A percentile compares a stretch with the other conserved stretches of the same genome.
These are phyloP conservation scores for Lodderomyces oxycetoniae DNA, from an alignment of 1,139 yeast genomes.

Conservation along the genomic window DNA sequence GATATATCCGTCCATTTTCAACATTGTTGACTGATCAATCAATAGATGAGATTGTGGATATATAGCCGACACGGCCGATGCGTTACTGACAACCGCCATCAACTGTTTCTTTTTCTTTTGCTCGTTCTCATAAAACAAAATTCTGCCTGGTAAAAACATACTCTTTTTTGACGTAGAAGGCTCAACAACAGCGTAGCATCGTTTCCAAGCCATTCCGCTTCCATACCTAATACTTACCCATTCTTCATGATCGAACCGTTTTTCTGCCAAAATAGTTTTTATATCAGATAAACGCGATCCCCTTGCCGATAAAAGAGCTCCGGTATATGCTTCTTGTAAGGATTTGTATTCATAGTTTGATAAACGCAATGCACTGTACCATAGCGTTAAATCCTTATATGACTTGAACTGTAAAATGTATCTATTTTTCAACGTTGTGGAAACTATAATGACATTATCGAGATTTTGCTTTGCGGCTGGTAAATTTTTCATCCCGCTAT, in stretches of 20 bases:
- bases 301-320: conserved; percentile 82
- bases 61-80: conserved; percentile 80
- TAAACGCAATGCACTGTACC: conserved; percentile 82
- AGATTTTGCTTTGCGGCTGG: conserved; percentile 62
- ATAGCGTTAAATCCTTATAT: conserved; percentile 47
- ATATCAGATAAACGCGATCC: conserved; percentile 86
- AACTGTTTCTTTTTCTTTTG: conserved; percentile 67
- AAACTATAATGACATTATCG: conserved; percentile 75
- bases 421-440: conserved; percentile 87
- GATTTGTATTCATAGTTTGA: conserved; percentile 74
- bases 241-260: conserved; percentile 83
- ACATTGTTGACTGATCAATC: conserved; percentile 81
- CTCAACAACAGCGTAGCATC: conserved; percentile 89
- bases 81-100: conserved; percentile 73
- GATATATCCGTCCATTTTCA: conserved; percentile 81
- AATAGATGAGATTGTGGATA: conserved; percentile 81
- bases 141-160: conserved; percentile 50
- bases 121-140: conserved; percentile 63
- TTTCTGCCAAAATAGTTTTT: conserved; percentile 75
- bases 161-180: conserved; percentile 52
- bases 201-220: conserved; percentile 96
- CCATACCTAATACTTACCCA: conserved; percentile 96
- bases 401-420: conserved; percentile 73
- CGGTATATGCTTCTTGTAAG: conserved; percentile 93
- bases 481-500: conserved; percentile 62